phyloP scores from a whole-genome alignment of 1,139 yeast genomes.

The Protomyces gravidus region DNA sequence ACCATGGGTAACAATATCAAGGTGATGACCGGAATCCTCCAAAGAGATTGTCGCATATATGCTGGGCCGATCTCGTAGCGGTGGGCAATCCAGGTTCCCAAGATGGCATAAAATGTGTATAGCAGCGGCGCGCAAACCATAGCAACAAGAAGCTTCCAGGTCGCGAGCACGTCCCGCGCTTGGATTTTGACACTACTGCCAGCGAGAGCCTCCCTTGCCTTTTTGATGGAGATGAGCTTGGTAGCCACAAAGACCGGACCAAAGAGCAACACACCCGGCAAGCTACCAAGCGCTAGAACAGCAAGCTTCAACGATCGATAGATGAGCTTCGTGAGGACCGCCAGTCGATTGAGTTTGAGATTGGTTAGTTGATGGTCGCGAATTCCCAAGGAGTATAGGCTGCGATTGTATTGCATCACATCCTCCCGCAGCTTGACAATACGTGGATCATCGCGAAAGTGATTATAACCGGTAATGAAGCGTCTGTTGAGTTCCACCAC shows the following conservation, averaged over 20 bases:
- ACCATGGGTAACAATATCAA: conserved; percentile 61
- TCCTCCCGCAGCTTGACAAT: conserved; percentile 57
- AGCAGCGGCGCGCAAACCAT: conserved; percentile 84
- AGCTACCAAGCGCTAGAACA: conserved; percentile 56
- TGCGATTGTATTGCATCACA: conserved; percentile 64
- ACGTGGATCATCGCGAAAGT: conserved; percentile 66
- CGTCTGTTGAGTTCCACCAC: conserved; percentile 87
- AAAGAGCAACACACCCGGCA: conserved; percentile 81
- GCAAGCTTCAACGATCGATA: conserved; percentile 54
- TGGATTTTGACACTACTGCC: conserved; percentile 81
- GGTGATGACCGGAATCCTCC: conserved; percentile 48
- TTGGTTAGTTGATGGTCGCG: conserved; percentile 87
- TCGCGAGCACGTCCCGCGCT: conserved; percentile 89
- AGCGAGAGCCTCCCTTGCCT: conserved; percentile 76
- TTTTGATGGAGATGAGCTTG: conserved; percentile 61
- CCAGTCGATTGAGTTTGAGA: conserved; percentile 42
- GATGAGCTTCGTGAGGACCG: conserved; percentile 47
- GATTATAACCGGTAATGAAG: conserved; percentile 71
- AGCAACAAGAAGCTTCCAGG: conserved; percentile 89
- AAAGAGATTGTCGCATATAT: conserved; percentile 28
- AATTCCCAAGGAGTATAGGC: conserved; percentile 62
- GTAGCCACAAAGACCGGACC: conserved; percentile 84
- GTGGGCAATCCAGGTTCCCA: conserved; percentile 51
- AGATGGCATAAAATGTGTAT: conserved; percentile 69
- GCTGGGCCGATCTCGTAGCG: conserved; percentile 31